Base-by-base conservation (phyloP, 192 early-diverging fungal genomes). In the Dissophora globulifera region DNA sequence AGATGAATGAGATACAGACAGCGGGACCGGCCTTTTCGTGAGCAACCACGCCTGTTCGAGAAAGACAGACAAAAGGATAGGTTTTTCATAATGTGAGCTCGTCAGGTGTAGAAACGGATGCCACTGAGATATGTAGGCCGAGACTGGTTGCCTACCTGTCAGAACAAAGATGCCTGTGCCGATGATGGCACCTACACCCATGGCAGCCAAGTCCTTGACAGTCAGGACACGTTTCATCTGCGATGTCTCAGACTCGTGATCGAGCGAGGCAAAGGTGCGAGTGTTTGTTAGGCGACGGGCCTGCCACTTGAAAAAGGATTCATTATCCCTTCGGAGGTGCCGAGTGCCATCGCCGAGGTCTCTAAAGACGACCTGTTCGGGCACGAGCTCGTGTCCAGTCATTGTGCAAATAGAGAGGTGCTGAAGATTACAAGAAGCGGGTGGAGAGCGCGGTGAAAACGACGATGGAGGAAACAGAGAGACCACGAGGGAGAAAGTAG, bases 121-220 rank as follows among this genome's bases (percentile, higher is more conserved):
- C n/a, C n/a, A n/a, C n/a, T n/a, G n/a, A n/a, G n/a, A n/a, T n/a
- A n/a, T n/a, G n/a, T n/a, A n/a, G n/a, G n/a, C n/a, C n/a, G n/a
- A n/a, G n/a, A n/a, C n/a, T n/a, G n/a, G n/a, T 45, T 45, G 15
- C 32, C 41, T 72, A 74, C 89, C 89, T 19, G 88, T 88, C 9
- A 94, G 80, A 22, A 93, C 90, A 62, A 94, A 94, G 57, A 93
- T 94, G 30, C 93, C 93, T 3, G 89, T 90, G 22, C 93, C 93
- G 50, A 94, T 93, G 52, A 92, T 93, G 15, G 83, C 89, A 17
- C 92, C 93, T 22, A 94, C 75, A 26, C 92, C 91, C 48, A 93
- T 64, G 23, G 83, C 69, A 40, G 82, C 82, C 40, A 94, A 78
- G 52, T 94, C 93, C 12, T 85, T 76, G 11, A 78, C 80, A 1